Evolutionary conservation across 768 basidiomycete species (phyloP).

Genomic region (Collybia mongolica): DNA sequence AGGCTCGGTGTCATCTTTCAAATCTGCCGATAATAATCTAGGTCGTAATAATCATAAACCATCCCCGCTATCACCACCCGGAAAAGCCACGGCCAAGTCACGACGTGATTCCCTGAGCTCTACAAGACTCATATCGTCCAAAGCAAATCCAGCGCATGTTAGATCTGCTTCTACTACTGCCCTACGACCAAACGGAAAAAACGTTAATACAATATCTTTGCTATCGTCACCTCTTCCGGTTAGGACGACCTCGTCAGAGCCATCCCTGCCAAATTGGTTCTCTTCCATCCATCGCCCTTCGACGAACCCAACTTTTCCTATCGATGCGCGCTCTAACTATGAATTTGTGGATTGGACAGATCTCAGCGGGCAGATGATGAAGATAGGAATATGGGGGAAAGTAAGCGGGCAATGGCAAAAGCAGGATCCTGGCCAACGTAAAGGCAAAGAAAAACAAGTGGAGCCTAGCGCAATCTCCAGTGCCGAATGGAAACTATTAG

Average conservation of each 20-base stretch:
- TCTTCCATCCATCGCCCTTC: conserved; percentile 82
- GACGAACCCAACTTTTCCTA: conserved; percentile 73
- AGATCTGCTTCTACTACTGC: conserved; percentile 26
- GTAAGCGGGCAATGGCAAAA: conserved; percentile 23
- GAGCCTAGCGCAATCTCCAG: conserved; percentile 12
- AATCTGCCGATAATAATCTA: conserved; percentile 11
- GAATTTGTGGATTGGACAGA: conserved; percentile 59
- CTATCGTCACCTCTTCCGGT: conserved; percentile 10
- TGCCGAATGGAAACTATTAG: conserved; percentile 60
- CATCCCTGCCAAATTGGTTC: conserved; percentile 59
- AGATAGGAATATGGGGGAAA: conserved; percentile 60
- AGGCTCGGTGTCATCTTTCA: conserved; percentile 10
- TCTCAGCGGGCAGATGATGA: conserved; percentile 49
- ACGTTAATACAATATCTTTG: conserved; percentile 8
- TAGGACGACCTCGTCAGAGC: conserved; percentile 23
- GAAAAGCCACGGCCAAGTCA: conserved; percentile 13
- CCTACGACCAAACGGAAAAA: conserved; percentile 20
- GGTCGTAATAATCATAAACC: conserved; percentile 15
- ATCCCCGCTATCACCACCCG: conserved; percentile 19
- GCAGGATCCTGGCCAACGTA: conserved; percentile 33
- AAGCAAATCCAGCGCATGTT: conserved; percentile 12
- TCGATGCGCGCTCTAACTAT: conserved; percentile 48
- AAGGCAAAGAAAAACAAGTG: conserved; percentile 37
- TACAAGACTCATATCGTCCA: conserved; percentile 11
- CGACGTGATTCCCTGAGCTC: conserved; percentile 20